Base-by-base conservation (phyloP, 2,329 filamentous ascomycete species). In the Calonectria pteridis region DNA sequence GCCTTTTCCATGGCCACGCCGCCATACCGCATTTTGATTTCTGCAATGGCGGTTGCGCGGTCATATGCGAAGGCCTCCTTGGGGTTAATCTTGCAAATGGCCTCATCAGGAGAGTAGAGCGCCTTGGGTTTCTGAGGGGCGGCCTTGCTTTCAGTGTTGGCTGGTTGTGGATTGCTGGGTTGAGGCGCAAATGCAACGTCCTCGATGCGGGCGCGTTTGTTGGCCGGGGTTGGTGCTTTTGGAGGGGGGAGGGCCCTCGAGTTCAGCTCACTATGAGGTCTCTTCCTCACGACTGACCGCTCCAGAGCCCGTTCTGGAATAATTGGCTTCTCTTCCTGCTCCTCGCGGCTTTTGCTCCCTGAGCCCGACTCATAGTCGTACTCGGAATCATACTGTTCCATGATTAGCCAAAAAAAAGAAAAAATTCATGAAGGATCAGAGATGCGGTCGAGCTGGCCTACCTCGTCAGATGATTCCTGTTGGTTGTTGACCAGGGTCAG, bases 321-420 rank as follows among this genome's bases (percentile, higher is more conserved):
- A 4, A 49, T 33, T 14, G 69, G 50, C 11, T 67, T 50, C 31
- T 73, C 66, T 10, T 63, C 71, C 29, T 73, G 71, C 4, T 67
- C 63, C 10, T 74, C 74, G 0, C 63, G 59, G 26, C 23, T 62
- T 28, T 67, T 23, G 23, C 55, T 53, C 43, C 43, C 67, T 35
- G 50, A 49, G 43, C 69, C 70, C 20, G 73, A 72, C 28, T 76
- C 69, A 65, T 76, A 77, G 43, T 77, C 77, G 37, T 77, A 74
- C 35, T 71, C 67, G 23, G 72, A 67, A 33, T 76, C 72, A 46
- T 76, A 76, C 77, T 79, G 67, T 6, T 50, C 20, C 37, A 35
- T 49, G 55, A 51, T 78, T 62, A 78, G 75, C 40, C 26, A 13
- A 31, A 18, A 40, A 40, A 35, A 62, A 26, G 7, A n/a, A 10